Evolutionary conservation across 2,329 filamentous ascomycete species (phyloP).

Genomic region (Pestalotiopsis fici): DNA sequence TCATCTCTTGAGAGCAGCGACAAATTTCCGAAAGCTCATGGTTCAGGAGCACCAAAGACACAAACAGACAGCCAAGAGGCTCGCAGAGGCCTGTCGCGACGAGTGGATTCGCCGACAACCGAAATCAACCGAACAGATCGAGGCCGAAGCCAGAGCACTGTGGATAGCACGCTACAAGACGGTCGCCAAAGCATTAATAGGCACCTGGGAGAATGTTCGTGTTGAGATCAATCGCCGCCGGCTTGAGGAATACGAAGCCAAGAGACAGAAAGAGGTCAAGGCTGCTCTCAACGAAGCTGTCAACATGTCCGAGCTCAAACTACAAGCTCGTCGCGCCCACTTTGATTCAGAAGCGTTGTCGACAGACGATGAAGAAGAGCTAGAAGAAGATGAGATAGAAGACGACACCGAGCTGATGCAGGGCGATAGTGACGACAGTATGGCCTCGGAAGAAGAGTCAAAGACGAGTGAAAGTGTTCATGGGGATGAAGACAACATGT

Average conservation of each 20-base stretch:
- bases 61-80: conserved; percentile 71
- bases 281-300: conserved; percentile 74
- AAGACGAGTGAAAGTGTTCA: conserved; percentile 29
- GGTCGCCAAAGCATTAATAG: conserved; percentile 59
- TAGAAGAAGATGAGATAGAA: conserved; percentile 49
- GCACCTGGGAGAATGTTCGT: conserved; percentile 67
- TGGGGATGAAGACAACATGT: conserved; percentile 60
- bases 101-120: conserved; percentile 75
- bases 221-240: conserved; percentile 61
- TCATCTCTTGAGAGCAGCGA: conserved; percentile 77
- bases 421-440: conserved; percentile 31
- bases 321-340: conserved; percentile 60
- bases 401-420: conserved; percentile 42
- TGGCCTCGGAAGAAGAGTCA: conserved; percentile 40
- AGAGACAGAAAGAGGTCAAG: conserved; percentile 64
- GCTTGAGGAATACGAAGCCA: conserved; percentile 63
- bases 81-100: conserved; percentile 77
- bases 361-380: conserved; percentile 43
- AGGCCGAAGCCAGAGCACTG: conserved; percentile 72
- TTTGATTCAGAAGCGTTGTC: conserved; percentile 52
- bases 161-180: conserved; percentile 71
- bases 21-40: conserved; percentile 81
- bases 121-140: conserved; percentile 78
- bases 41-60: conserved; percentile 78
- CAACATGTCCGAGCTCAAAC: conserved; percentile 68